Conservation (phyloP, 164 flowering plant genomes). For the Chimonanthus praecox region DNA sequence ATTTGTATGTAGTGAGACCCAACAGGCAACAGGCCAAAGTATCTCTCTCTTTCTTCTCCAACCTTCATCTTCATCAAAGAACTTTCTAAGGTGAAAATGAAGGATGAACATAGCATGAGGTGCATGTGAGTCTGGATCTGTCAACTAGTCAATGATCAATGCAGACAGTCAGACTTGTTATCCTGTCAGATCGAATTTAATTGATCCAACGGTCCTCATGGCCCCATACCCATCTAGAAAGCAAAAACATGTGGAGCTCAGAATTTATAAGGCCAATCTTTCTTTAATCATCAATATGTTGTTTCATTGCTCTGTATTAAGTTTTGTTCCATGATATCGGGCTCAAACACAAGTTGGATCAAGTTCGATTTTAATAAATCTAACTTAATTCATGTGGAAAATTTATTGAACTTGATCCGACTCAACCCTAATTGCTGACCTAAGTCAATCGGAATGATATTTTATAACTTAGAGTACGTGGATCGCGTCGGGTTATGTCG, state of each 20-base stretch:
- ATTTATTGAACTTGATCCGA: too few relatives aligned
- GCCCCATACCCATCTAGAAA: background rate
- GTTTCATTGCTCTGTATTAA: too few relatives aligned
- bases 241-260: background rate
- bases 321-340: too few relatives aligned
- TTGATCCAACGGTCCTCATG: conserved; percentile 1
- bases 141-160: background rate
- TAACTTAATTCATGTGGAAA: too few relatives aligned
- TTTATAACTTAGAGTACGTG: too few relatives aligned
- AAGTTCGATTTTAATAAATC: too few relatives aligned
- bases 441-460: too few relatives aligned
- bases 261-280: background rate
- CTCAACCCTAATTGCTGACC: too few relatives aligned
- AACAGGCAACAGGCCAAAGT: background rate
- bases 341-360: too few relatives aligned
- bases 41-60: background rate
- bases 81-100: background rate
- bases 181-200: background rate
- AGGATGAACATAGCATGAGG: background rate
- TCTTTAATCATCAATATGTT: background rate
- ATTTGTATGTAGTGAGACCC: background rate
- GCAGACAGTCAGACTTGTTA: background rate
- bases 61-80: background rate
- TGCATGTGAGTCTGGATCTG: background rate
- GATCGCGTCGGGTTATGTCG: too few relatives aligned